Evolutionary conservation across 2,329 filamentous ascomycete species (phyloP), one percentile per base, ranked within the genome.

Genomic region (Cladosporium sp.): DNA sequence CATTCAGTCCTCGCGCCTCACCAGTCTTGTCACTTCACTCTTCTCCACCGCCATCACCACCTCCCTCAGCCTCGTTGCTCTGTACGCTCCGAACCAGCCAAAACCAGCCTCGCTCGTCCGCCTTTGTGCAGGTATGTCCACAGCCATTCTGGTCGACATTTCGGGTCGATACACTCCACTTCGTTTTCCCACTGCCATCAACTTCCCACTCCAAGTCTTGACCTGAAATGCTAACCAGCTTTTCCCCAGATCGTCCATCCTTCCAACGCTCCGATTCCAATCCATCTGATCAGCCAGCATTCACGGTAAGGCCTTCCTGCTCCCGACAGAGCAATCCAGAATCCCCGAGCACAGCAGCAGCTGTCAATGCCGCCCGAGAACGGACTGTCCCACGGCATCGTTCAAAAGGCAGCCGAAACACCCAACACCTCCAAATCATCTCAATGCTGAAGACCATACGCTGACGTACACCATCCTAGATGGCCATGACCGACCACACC

Each of bases 1-100:
- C 55, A 49, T 52, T 46, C 50, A 53, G 53, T 43, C 51, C 48
- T 45, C 46, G 43, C 47, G 45, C 49, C 47, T 46, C 38, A 50
- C 51, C 43, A 38, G 54, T 39, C 47, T 48, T 48, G 35, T 39
- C 45, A 48, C 51, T 97, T 39, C 45, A 48, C 51, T 97, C 96
- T 96, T 91, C 72, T 91, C 91, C 75, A 90, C 91, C 86, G 94
- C 89, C 77, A 96, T 96, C 85, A 96, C 90, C 83, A 96, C 97
- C 84, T 96, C 96, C 85, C 97, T 95, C 43, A 47, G 35, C 43
- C 43, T 39, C 25, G 43, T 33, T 35, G 35, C 35, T 30, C 16
- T 18, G 16, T 18, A 32, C 25, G 11, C 20, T 27, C 25, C 39
- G 20, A 15, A 27, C 22, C 22, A 27, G 22, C 22, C 22, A 27